These are phyloP conservation scores for Nitzschia inconspicua DNA, from an alignment of 108 stramenopile species.

Conservation along the genomic window DNA sequence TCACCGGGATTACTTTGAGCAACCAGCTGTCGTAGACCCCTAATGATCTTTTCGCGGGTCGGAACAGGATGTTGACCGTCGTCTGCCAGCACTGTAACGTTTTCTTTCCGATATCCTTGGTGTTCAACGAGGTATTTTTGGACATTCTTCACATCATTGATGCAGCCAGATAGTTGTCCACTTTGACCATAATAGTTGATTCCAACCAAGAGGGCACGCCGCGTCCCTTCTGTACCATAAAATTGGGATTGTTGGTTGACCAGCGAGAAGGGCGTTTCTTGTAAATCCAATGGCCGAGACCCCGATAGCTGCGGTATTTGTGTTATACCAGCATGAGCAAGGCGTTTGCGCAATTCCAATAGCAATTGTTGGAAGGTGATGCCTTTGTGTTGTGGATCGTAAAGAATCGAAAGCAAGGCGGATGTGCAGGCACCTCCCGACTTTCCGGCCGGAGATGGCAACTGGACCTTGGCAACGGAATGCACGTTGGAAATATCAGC, in stretches of 20 bases:
- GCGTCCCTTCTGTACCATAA: constrained; percentile 24
- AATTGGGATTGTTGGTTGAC: not conserved
- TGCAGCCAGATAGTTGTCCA: constrained; percentile 84
- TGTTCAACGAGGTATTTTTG: constrained; percentile 72
- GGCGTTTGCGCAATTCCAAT: constrained; percentile 48
- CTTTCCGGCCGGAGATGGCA: constrained; percentile 69
- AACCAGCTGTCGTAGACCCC: constrained; percentile 53
- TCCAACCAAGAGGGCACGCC: constrained; percentile 75
- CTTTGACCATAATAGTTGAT: constrained; percentile 90
- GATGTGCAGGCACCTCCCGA: constrained; percentile 92
- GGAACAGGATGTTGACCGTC: constrained; percentile 62
- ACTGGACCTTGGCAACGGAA: constrained; percentile 46
- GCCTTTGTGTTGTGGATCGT: constrained; percentile 46
- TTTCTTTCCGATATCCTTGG: constrained; percentile 59
- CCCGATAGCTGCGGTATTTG: constrained; percentile 76
- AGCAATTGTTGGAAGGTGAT: constrained; percentile 77
- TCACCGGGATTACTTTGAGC: constrained; percentile 53
- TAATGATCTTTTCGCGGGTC: constrained; percentile 61
- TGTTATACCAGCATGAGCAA: constrained; percentile 29
- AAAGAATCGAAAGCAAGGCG: constrained; percentile 70
- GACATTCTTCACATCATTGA: constrained; percentile 88
- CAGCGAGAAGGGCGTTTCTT: constrained; percentile 6
- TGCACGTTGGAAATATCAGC: constrained; percentile 84
- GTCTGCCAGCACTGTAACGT: constrained; percentile 73
- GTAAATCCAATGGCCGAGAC: constrained; percentile 48